Percentiles rank a stretch among this genome's conserved stretches.
Conservation (phyloP, 2,329 filamentous ascomycete genomes). For the Diaporthe helianthi region DNA sequence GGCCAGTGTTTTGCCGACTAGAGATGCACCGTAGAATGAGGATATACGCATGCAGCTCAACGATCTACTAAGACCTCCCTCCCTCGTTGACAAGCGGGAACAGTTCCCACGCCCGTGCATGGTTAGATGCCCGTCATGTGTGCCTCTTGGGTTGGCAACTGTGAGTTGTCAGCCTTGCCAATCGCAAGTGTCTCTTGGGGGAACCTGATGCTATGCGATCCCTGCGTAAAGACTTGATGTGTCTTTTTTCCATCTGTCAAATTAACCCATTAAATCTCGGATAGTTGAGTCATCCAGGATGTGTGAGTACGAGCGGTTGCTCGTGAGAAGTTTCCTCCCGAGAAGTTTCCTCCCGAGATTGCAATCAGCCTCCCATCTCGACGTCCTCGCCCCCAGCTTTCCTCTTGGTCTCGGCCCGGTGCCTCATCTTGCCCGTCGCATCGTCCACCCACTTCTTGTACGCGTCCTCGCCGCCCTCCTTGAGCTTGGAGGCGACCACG, state of each 20-base stretch:
- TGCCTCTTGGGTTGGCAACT: neutral
- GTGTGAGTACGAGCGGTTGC: neutral
- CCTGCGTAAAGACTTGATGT: neutral
- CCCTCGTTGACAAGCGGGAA: too few species aligned
- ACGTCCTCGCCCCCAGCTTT: conserved; percentile 41
- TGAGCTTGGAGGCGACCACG: conserved; percentile 78
- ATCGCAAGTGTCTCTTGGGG: neutral
- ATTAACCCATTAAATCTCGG: conserved; percentile 9
- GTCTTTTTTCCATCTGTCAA: neutral
- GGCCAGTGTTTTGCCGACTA: neutral
- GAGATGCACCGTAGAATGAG: neutral
- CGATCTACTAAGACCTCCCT: too few species aligned
- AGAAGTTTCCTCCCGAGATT: neutral
- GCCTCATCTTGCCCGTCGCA: conserved; percentile 45
- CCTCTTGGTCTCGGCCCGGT: conserved; percentile 43
- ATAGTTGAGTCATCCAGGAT: neutral
- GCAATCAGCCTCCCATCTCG: conserved; percentile 42
- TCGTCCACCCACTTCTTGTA: conserved; percentile 79
- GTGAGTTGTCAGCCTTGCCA: conserved; percentile 4
- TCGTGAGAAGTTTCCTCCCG: neutral
- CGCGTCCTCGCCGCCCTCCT: conserved; percentile 65
- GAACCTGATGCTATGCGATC: neutral
- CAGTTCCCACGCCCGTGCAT: neutral
- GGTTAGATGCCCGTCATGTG: neutral
- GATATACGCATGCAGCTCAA: neutral